Evolutionary conservation across 1,139 yeast genomes (phyloP).

Genomic region (Yarrowia galli): DNA sequence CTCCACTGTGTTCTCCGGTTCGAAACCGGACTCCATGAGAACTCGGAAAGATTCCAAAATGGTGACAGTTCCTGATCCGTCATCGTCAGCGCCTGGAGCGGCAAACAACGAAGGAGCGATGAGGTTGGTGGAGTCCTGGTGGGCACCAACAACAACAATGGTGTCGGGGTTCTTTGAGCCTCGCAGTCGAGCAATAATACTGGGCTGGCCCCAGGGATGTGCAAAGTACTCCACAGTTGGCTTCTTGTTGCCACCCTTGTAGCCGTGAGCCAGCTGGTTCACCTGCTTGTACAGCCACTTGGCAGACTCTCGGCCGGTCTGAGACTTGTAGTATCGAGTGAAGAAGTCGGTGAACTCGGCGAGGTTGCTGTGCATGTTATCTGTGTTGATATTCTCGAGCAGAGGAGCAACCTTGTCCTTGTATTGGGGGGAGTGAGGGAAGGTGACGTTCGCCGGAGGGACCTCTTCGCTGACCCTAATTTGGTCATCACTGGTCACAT

Average conservation of each 20-base stretch:
- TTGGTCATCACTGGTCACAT: conserved; percentile 62
- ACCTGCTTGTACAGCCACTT: conserved; percentile 69
- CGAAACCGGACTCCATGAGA: conserved; percentile 57
- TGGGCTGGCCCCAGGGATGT: conserved; percentile 67
- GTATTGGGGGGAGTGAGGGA: conserved; percentile 60
- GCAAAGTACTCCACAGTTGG: conserved; percentile 55
- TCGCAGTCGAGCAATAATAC: conserved; percentile 57
- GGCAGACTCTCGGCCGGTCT: conserved; percentile 74
- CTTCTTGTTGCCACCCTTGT: conserved; percentile 45
- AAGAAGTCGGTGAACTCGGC: conserved; percentile 71
- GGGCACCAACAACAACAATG: conserved; percentile 83
- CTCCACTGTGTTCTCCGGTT: conserved; percentile 77
- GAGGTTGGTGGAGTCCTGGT: conserved; percentile 84
- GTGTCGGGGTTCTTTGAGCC: conserved; percentile 51
- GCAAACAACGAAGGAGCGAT: conserved; percentile 70
- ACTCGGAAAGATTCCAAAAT: conserved; percentile 76
- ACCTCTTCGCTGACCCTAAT: conserved; percentile 43
- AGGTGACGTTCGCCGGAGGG: conserved; percentile 53
- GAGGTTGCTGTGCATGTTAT: conserved; percentile 61
- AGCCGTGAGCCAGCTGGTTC: conserved; percentile 52
- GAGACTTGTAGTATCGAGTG: conserved; percentile 82
- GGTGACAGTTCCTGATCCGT: conserved; percentile 88
- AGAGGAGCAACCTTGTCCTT: conserved; percentile 55
- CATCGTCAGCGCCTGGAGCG: conserved; percentile 97
- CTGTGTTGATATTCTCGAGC: conserved; percentile 55